A percentile compares a stretch with the other conserved stretches of the same genome.
phyloP scores from a whole-genome alignment of 306 rosid species.

The Ceratonia siliqua region DNA sequence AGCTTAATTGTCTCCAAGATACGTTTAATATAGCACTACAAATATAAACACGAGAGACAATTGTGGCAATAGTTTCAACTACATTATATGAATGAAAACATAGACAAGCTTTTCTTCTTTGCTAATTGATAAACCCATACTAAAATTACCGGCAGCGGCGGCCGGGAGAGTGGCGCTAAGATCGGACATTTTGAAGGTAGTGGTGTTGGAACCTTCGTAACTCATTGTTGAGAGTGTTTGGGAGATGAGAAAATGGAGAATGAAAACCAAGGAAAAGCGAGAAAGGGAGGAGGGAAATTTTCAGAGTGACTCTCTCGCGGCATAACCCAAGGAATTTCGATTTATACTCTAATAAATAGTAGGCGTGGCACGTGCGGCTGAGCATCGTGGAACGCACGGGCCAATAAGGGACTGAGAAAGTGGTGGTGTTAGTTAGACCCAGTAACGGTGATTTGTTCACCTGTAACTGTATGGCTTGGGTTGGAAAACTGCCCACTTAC shows the following conservation, averaged over 20 bases:
- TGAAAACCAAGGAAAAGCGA: not conserved
- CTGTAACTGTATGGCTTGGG: not conserved
- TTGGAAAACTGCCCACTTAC: too few relatives aligned
- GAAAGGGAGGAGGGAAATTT: not conserved
- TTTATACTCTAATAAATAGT: not conserved
- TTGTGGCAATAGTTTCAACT: not conserved
- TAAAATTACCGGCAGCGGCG: conserved; percentile 21
- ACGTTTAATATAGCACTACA: too few relatives aligned
- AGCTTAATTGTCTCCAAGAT: not conserved
- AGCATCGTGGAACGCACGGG: conserved; percentile 17
- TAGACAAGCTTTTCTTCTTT: not conserved
- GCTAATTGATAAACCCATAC: too few relatives aligned
- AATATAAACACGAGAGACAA: too few relatives aligned
- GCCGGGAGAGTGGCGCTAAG: conserved; percentile 17
- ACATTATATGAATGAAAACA: not conserved
- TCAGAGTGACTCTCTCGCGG: not conserved
- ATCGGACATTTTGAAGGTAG: conserved; percentile 9
- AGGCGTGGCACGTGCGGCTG: not conserved
- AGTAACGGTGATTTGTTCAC: not conserved
- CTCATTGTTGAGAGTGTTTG: conserved; percentile 19
- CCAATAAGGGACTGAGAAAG: conserved; percentile 1
- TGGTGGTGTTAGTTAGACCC: not conserved
- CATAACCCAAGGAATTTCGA: not conserved
- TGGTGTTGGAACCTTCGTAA: not conserved
- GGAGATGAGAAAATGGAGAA: conserved; percentile 4